Evolutionary conservation across 2,329 filamentous ascomycete genomes (phyloP), one percentile per base, ranked within the genome.

Genomic region (Ascosphaera apis): DNA sequence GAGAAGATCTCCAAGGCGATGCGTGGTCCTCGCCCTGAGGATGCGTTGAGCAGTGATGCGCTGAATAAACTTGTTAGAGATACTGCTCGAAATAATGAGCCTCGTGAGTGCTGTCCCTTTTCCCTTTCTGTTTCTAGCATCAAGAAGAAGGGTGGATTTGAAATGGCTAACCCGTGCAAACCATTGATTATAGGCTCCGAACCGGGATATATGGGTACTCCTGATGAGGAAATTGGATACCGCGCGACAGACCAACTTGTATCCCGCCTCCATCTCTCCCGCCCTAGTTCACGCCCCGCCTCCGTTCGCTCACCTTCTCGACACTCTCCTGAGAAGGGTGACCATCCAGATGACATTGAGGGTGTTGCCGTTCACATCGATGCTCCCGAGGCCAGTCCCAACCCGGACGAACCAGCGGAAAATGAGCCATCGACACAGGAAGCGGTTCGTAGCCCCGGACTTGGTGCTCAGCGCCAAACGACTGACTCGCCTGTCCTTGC

Each of bases 191-290:
- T 49, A 88, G 80, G 72, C 41, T 70, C 69, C 30, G 69, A 68
- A 31, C 59, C 64, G 36, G 67, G 67, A 36, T 65, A 71, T 38
- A 57, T 68, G 35, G 72, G 79, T 38, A 88, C 83, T 3, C 88
- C 88, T 2, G 81, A 79, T 45, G 86, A 95, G 48, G 79, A 95
- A 51, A 72, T 91, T 46, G 88, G 80, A 15, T 92, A 84, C 57
- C 69, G 82, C 41, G 86, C 83, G 9, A 76, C 72, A 8, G 83
- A 93, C 43, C 76, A 91, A 49, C 91, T 83, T 49, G 66, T 73
- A 12, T 77, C 76, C 19, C 76, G 81, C 41, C 72, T 82, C 41
- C 65, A 70, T 32, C 78, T 78, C n/a, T 76, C 69, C 12, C 55
- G 57, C 16, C 63, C 62, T 35, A 51, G 53, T 21, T 48, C 52